Base-by-base conservation (phyloP, 2,329 filamentous ascomycete genomes). In the Fusarium nelsonii region DNA sequence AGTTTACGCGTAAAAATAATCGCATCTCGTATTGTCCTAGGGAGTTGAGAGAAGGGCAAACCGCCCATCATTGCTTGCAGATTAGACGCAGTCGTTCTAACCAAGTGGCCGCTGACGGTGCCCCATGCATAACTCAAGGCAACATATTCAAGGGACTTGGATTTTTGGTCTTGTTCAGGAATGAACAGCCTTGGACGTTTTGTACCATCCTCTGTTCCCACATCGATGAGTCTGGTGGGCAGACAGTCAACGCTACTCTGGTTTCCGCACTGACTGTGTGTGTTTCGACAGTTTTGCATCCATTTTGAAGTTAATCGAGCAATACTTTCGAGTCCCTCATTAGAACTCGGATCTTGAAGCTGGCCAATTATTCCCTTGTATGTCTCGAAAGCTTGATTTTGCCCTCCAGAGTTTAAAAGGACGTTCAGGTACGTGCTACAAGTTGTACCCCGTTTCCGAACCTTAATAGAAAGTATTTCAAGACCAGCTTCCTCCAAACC, bases 101-200 rank as follows among this genome's bases (percentile, higher is more conserved):
- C 14, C 1, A 63, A 48, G 9, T 20, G 2, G 8, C 3, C 0
- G 5, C 30, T 1, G 34, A 6, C 23, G 23, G 23, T 23, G 1
- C 59, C 59, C 59, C 59, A 63, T 3, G 46, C 59, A 15, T 63
- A 63, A 6, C 59, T 63, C 1, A 63, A 28, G 33, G 57, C 40
- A 10, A 32, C 6, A 11, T 63, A 63, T 3, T 63, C 23, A n/a
- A 0, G 37, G 16, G 2, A 20, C 12, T 0, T 5, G 4, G 6
- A 33, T 6, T 23, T 6, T 23, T 23, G 12, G 0, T 15, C 2
- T 0, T 4, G 15, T 1, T 8, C 0, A 4, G 59, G 16, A 1
- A n/a, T 33, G 0, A 26, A 12, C 11, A 54, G 23, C 8, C 28
- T 63, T 11, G 56, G 46, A 1, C 2, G 1, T 5, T 10, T 11